phyloP scores from a whole-genome alignment of 2,329 filamentous ascomycete species.

The Aspergillus eucalypticola region DNA sequence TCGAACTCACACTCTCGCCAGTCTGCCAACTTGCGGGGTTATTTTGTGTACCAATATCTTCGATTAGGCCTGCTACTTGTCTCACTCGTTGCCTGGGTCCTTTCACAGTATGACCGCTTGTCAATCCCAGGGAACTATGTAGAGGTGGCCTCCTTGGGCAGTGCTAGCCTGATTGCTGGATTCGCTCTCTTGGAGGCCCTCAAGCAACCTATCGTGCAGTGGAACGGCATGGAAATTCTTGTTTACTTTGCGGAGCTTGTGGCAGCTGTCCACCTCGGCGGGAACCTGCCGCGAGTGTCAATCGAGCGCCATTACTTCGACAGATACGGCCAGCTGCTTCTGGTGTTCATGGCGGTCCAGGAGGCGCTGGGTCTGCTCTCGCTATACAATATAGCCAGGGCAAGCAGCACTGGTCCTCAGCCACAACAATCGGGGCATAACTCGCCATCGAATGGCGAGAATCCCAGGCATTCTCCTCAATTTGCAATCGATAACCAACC shows the following conservation, averaged over 20 bases:
- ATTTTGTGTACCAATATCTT: conserved; percentile 31
- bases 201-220: conserved; percentile 38
- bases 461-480: conserved; percentile 8
- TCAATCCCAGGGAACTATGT: conserved; percentile 40
- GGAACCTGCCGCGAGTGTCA: conserved; percentile 33
- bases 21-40: conserved; percentile 15
- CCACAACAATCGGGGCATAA: conserved; percentile 11
- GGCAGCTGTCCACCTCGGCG: conserved; percentile 42
- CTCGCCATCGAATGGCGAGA: conserved; percentile 1
- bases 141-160: conserved; percentile 40
- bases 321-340: conserved; percentile 40
- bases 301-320: conserved; percentile 40
- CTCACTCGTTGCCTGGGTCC: conserved; percentile 35
- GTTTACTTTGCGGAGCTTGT: conserved; percentile 40
- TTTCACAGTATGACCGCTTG: conserved; percentile 33
- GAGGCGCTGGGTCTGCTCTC: conserved; percentile 37
- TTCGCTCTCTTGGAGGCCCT: conserved; percentile 42
- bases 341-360: conserved; percentile 42
- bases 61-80: conserved; percentile 31
- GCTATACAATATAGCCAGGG: conserved; percentile 20
- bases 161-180: conserved; percentile 42
- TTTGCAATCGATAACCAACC: conserved; percentile 16
- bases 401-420: conserved; percentile 6
- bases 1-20: conserved; percentile 7
- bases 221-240: conserved; percentile 43